These are phyloP conservation scores for Verbascum thapsus DNA, from an alignment of 257 asterid genomes.

Conservation along the genomic window DNA sequence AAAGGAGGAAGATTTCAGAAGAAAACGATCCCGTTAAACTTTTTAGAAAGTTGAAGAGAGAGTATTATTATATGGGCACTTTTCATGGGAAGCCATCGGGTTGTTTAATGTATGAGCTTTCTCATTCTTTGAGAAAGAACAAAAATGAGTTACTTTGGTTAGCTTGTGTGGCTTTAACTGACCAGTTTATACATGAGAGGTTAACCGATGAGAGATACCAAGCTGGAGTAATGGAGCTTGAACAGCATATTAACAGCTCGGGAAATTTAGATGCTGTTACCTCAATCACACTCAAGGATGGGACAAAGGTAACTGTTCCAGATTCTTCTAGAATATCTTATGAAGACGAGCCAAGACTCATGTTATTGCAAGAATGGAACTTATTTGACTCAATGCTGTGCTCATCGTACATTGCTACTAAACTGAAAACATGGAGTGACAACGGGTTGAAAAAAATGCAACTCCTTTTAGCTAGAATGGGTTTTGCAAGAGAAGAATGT, in stretches of 20 bases:
- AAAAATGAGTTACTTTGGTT: conserved; percentile 87
- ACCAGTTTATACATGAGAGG: conserved; percentile 93
- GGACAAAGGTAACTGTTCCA: conserved; percentile 84
- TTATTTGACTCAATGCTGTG: conserved; percentile 95
- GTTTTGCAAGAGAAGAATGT: conserved; percentile 91
- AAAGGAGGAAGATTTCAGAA: conserved; percentile 59
- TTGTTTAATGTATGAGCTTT: conserved; percentile 92
- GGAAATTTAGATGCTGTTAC: conserved; percentile 78
- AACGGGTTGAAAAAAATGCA: conserved; percentile 87
- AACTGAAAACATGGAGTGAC: conserved; percentile 95
- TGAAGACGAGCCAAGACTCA: conserved; percentile 84
- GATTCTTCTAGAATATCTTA: conserved; percentile 78
- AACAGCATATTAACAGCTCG: conserved; percentile 85
- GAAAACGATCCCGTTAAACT: conserved; percentile 67
- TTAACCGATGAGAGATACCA: conserved; percentile 87
- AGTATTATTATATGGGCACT: conserved; percentile 84
- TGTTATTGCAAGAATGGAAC: conserved; percentile 97
- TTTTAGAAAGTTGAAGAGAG: conserved; percentile 69
- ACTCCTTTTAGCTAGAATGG: conserved; percentile 94
- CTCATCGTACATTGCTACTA: conserved; percentile 90
- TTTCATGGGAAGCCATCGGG: conserved; percentile 98
- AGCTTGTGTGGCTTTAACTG: conserved; percentile 94
- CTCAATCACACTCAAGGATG: conserved; percentile 91
- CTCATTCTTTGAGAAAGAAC: conserved; percentile 73
- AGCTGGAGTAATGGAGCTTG: conserved; percentile 91